A percentile compares a stretch with the other conserved stretches of the same genome.
phyloP scores from a whole-genome alignment of 352 stramenopile species.

The Phytopythium delawarense region DNA sequence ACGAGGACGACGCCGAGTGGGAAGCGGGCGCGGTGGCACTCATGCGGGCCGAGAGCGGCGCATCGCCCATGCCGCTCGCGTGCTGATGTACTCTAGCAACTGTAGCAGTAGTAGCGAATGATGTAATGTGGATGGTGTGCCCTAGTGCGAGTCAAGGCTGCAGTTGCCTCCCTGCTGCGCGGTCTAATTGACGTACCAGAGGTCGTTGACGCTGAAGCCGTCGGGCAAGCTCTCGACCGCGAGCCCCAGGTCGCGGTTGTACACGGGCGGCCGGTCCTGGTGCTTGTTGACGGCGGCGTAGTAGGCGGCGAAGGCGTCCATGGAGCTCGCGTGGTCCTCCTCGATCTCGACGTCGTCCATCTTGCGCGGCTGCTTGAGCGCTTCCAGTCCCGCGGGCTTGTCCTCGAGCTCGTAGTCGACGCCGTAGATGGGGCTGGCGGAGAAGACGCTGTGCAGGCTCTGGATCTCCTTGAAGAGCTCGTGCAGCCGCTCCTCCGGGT shows the following conservation, averaged over 20 bases:
- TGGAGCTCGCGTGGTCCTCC: slow-evolving; percentile 77
- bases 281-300: slow-evolving; percentile 86
- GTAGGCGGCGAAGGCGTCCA: slow-evolving; percentile 88
- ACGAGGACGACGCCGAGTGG: slow-evolving; percentile 4
- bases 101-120: neutral
- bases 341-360: slow-evolving; percentile 90
- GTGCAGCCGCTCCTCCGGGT: slow-evolving; percentile 80
- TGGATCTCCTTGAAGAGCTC: slow-evolving; percentile 86
- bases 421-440: slow-evolving; percentile 86
- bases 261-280: slow-evolving; percentile 65
- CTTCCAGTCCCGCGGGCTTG: slow-evolving; percentile 52
- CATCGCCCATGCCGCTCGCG: slow-evolving; percentile 2
- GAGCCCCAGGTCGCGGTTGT: slow-evolving; percentile 76
- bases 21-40: neutral
- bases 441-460: slow-evolving; percentile 80
- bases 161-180: neutral
- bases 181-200: slow-evolving; percentile 62
- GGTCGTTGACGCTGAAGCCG: slow-evolving; percentile 59
- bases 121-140: slow-evolving; percentile 1
- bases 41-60: slow-evolving; percentile 8
- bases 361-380: slow-evolving; percentile 65
- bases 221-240: slow-evolving; percentile 83
- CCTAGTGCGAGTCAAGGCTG: neutral
- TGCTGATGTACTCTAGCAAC: neutral
- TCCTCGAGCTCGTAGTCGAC: slow-evolving; percentile 86